Conservation (phyloP, 139 green algal genomes). For the Coelastrella sp. region DNA sequence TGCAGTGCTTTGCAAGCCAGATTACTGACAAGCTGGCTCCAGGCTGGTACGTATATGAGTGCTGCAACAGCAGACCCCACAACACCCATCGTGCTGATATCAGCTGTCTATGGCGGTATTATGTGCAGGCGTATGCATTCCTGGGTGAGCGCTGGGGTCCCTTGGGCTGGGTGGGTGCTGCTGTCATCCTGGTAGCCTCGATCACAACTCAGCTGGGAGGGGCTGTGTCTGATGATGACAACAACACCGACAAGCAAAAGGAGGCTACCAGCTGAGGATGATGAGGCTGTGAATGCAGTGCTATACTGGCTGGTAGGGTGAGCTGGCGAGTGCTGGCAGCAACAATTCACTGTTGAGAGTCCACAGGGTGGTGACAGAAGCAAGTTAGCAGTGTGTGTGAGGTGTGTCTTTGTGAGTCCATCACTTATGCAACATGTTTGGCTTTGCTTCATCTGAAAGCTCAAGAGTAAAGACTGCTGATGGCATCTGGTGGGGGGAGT, state of each 20-base stretch:
- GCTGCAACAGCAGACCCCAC: not conserved
- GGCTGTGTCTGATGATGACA: not conserved
- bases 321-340: not conserved
- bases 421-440: too few relatives aligned
- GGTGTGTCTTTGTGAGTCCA: too few relatives aligned
- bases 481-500: too few relatives aligned
- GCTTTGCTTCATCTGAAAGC: too few relatives aligned
- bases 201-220: slow-evolving; percentile 60
- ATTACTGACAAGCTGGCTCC: not conserved
- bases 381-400: too few relatives aligned
- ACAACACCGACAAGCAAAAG: not conserved
- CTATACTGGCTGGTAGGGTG: not conserved
- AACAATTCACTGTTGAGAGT: not conserved
- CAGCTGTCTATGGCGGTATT: not conserved
- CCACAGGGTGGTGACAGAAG: not conserved
- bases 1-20: not conserved
- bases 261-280: not conserved
- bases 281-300: not conserved
- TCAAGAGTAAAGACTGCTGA: too few relatives aligned
- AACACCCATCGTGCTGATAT: too few relatives aligned
- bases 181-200: slow-evolving; percentile 69
- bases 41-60: not conserved
- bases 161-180: slow-evolving; percentile 69
- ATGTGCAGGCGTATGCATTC: slow-evolving; percentile 58
- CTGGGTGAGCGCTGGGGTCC: slow-evolving; percentile 78